Evolutionary conservation across 1,139 yeast species (phyloP), one percentile per base, ranked within the genome.

Genomic region (Wickerhamiella infanticola): DNA sequence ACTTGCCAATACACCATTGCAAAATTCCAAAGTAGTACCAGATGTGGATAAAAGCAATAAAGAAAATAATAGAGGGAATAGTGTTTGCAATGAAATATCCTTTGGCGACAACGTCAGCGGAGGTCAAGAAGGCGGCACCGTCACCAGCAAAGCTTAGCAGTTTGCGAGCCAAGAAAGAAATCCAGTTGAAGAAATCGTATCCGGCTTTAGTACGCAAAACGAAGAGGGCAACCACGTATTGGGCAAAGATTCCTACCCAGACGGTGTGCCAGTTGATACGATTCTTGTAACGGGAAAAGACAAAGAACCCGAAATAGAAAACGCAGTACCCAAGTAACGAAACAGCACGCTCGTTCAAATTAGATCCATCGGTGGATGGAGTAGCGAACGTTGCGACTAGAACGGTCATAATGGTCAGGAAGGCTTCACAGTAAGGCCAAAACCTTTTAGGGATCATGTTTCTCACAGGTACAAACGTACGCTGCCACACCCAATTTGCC

Each of bases 51-150:
- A 77, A 69, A 13, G 82, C 78, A 45, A 77, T 77, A 63, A 77
- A 77, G 67, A 77, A 77, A 29, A 76, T 69, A 47, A 77, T 78
- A 3, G 81, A 73, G 24, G 82, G 81, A 48, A 77, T 64, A 29
- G 77, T 81, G 5, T 77, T 62, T 57, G 77, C 74, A 64, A 76
- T 73, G 63, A 77, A 77, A 11, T 70, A 64, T 6, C 60, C 51
- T 35, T 65, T 55, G 18, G 79, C 60, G 35, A 68, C 65, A 23
- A 50, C 49, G 2, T 64, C 68, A 1, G 58, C 48, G 51, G 63
- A 62, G 37, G 79, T 72, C 55, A 77, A 65, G 62, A 77, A 77
- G 4, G 81, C 80, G 33, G 75, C 78, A 60, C 82, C 82, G 53
- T 70, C 69, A 55, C 69, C 72, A 45, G 81, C 79, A 56, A 72